These are phyloP conservation scores for Parvularia atlantis DNA, from an alignment of 78 protist genomes.

Conservation along the genomic window DNA sequence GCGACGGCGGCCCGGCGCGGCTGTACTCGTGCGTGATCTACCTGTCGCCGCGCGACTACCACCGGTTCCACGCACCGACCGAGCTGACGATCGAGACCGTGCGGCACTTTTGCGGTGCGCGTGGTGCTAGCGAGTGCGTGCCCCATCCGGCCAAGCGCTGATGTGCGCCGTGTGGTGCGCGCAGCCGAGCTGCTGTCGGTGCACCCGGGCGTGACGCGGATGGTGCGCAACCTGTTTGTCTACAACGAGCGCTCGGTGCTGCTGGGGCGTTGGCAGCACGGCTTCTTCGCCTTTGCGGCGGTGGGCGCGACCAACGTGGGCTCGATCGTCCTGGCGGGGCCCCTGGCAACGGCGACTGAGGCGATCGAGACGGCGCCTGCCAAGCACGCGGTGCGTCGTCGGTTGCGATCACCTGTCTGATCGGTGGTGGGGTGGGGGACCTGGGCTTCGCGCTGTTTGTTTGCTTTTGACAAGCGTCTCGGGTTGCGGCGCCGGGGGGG, in stretches of 20 bases:
- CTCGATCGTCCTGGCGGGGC: constrained; percentile 43
- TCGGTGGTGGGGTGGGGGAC: too few species aligned
- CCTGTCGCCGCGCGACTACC: constrained; percentile 66
- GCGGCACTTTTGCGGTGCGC: constrained; percentile 8
- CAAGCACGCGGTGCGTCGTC: too few species aligned
- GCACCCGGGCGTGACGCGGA: background rate
- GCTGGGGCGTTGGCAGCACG: constrained; percentile 52
- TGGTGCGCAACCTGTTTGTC: constrained; percentile 47
- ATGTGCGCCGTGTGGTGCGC: too few species aligned
- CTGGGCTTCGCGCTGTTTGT: too few species aligned
- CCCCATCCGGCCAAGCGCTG: too few species aligned
- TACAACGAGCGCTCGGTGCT: constrained; percentile 67
- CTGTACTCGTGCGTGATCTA: constrained; percentile 49
- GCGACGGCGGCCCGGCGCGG: too few species aligned
- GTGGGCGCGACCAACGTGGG: constrained; percentile 79
- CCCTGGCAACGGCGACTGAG: too few species aligned
- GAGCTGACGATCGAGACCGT: constrained; percentile 22
- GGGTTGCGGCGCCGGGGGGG: too few species aligned
- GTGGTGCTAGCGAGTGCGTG: too few species aligned
- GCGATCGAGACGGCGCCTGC: too few species aligned
- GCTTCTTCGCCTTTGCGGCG: constrained; percentile 29
- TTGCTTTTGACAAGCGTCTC: too few species aligned
- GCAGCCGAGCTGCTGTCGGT: constrained; percentile 10
- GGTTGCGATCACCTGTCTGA: too few species aligned
- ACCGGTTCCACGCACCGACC: constrained; percentile 60